Conservation (phyloP, 768 basidiomycete genomes). For the Trametes cubensis region DNA sequence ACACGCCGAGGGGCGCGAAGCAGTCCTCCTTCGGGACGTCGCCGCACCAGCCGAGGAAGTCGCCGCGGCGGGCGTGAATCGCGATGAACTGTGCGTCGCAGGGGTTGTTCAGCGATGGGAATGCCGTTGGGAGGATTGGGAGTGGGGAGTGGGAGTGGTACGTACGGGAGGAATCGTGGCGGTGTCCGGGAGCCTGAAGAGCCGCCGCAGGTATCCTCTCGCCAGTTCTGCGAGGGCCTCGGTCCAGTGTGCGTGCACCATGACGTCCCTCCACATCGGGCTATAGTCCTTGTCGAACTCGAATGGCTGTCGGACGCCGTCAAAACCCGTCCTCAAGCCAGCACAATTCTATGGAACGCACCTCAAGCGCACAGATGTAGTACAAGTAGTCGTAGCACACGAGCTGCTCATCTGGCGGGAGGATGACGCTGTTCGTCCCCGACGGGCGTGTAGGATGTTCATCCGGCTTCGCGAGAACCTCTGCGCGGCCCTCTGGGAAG, state of each 20-base stretch:
- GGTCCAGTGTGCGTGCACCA: constrained; percentile 37
- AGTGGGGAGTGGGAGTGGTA: neutral
- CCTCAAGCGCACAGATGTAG: constrained; percentile 34
- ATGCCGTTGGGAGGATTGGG: too few relatives aligned
- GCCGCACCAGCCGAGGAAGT: constrained; percentile 39
- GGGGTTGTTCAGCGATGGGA: neutral
- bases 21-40: constrained; percentile 33
- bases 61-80: constrained; percentile 37
- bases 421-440: constrained; percentile 17
- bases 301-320: constrained; percentile 26
- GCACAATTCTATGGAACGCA: constrained; percentile 15
- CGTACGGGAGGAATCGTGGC: constrained; percentile 36
- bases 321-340: too few relatives aligned
- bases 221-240: constrained; percentile 31
- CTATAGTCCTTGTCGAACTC: constrained; percentile 35
- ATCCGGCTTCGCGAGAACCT: constrained; percentile 20
- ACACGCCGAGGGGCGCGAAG: constrained; percentile 38
- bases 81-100: constrained; percentile 31
- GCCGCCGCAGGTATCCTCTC: constrained; percentile 32
- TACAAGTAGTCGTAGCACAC: constrained; percentile 42
- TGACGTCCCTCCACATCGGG: constrained; percentile 40
- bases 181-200: constrained; percentile 26
- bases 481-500: constrained; percentile 32
- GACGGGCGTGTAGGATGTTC: constrained; percentile 28
- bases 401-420: constrained; percentile 40